These are phyloP conservation scores for Suhomyces xylopsoci DNA, from an alignment of 805 yeast genomes.

Conservation along the genomic window DNA sequence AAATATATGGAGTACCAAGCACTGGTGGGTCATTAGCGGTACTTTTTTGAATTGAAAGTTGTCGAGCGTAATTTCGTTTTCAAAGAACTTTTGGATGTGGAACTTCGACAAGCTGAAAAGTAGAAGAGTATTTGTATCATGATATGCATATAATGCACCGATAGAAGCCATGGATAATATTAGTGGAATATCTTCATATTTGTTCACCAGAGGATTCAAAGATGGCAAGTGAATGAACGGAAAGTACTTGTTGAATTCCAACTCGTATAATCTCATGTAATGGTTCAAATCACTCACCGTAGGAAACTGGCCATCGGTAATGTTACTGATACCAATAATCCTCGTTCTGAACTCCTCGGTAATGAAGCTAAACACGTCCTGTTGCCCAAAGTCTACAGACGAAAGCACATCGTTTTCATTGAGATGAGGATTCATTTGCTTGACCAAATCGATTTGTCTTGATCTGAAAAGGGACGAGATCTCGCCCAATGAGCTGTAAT, in stretches of 20 bases:
- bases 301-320: slow-evolving; percentile 65
- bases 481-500: slow-evolving; percentile 29
- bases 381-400: slow-evolving; percentile 3
- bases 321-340: slow-evolving; percentile 52
- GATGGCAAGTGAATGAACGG: slow-evolving; percentile 79
- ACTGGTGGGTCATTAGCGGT: slow-evolving; percentile 55
- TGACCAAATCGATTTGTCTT: slow-evolving; percentile 64
- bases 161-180: slow-evolving; percentile 79
- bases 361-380: slow-evolving; percentile 11
- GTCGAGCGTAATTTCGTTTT: slow-evolving; percentile 43
- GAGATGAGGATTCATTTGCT: slow-evolving; percentile 30
- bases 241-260: slow-evolving; percentile 76
- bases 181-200: slow-evolving; percentile 57
- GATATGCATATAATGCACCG: slow-evolving; percentile 85
- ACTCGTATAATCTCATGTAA: slow-evolving; percentile 69
- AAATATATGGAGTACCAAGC: slow-evolving; percentile 53
- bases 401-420: background rate
- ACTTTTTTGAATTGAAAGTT: slow-evolving; percentile 51
- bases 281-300: slow-evolving; percentile 71
- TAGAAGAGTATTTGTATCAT: slow-evolving; percentile 70
- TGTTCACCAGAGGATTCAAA: slow-evolving; percentile 41
- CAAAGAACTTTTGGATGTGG: slow-evolving; percentile 65
- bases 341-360: slow-evolving; percentile 46
- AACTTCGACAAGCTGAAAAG: slow-evolving; percentile 65
- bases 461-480: slow-evolving; percentile 60